A percentile compares a stretch with the other conserved stretches of the same genome.
These are phyloP conservation scores for Blumeria graminis DNA, from an alignment of 2,329 filamentous ascomycete species.

Conservation along the genomic window DNA sequence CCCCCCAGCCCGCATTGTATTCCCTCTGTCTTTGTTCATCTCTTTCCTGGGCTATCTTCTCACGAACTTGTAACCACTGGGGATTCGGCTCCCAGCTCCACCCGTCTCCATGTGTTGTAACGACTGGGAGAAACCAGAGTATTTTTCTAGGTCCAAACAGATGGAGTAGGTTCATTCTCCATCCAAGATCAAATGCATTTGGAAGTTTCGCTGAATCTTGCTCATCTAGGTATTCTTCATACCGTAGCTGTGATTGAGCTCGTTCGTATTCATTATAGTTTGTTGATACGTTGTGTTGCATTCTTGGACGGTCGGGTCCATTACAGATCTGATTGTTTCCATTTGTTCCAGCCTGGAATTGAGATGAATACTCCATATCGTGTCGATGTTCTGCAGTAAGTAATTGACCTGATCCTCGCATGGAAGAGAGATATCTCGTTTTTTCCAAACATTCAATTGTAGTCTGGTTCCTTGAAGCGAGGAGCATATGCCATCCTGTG, in stretches of 20 bases:
- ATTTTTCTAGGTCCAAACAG: conserved; percentile 52
- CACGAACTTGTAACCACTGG: conserved; percentile 50
- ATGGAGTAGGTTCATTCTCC: conserved; percentile 53
- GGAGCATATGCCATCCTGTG: conserved; percentile 71
- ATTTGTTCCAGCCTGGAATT: conserved; percentile 37
- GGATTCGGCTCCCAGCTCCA: conserved; percentile 81
- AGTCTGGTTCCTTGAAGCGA: conserved; percentile 59
- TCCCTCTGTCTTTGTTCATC: conserved; percentile 38
- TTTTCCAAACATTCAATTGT: conserved; percentile 95
- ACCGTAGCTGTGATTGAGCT: conserved; percentile 39
- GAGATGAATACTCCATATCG: conserved; percentile 35
- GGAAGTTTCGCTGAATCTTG: conserved; percentile 70
- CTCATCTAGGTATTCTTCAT: conserved; percentile 69
- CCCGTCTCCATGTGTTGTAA: conserved; percentile 72
- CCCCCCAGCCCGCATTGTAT: conserved; percentile 42
- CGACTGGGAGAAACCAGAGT: conserved; percentile 60
- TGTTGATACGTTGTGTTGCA: neutral
- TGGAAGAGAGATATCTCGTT: conserved; percentile 69
- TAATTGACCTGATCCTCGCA: conserved; percentile 45
- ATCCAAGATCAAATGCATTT: conserved; percentile 80
- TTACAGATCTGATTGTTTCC: conserved; percentile 6
- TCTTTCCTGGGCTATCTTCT: conserved; percentile 32
- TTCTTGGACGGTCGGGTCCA: neutral
- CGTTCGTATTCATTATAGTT: conserved; percentile 31
- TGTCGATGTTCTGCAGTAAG: conserved; percentile 26